Evolutionary conservation across 306 rosid species (phyloP).

Genomic region (Inga laurina): DNA sequence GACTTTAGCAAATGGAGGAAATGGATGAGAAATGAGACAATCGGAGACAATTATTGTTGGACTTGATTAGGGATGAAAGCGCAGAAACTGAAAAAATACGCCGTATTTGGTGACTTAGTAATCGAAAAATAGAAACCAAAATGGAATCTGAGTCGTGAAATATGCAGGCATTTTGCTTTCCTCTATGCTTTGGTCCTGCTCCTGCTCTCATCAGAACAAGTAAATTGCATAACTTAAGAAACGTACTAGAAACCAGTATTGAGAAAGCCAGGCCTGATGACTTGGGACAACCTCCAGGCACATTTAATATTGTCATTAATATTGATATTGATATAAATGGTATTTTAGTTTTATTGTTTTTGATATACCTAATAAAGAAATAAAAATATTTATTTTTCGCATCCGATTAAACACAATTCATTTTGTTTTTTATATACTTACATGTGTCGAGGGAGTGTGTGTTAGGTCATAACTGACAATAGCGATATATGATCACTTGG

Average conservation of each 20-base stretch:
- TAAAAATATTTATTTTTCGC: too few relatives aligned
- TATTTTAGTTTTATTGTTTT: too few relatives aligned
- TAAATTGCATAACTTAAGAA: neutral
- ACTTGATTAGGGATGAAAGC: neutral
- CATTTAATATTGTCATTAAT: too few relatives aligned
- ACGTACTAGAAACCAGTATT: neutral
- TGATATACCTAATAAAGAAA: too few relatives aligned
- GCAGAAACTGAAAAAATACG: neutral
- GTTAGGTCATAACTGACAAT: neutral
- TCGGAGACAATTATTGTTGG: neutral
- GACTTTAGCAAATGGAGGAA: neutral
- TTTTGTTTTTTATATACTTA: neutral
- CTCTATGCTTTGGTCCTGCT: neutral
- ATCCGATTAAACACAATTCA: neutral
- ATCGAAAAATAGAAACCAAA: neutral
- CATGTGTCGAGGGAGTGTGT: neutral
- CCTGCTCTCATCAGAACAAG: neutral
- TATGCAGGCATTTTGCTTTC: neutral
- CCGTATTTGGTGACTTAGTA: neutral
- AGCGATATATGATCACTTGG: neutral
- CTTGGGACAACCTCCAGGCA: too few relatives aligned
- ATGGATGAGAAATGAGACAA: neutral
- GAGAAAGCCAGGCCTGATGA: neutral
- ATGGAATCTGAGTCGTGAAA: neutral
- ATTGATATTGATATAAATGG: too few relatives aligned